A percentile compares a stretch with the other conserved stretches of the same genome.
Conservation (phyloP, 257 asterid genomes). For the Solanum dulcamara region DNA sequence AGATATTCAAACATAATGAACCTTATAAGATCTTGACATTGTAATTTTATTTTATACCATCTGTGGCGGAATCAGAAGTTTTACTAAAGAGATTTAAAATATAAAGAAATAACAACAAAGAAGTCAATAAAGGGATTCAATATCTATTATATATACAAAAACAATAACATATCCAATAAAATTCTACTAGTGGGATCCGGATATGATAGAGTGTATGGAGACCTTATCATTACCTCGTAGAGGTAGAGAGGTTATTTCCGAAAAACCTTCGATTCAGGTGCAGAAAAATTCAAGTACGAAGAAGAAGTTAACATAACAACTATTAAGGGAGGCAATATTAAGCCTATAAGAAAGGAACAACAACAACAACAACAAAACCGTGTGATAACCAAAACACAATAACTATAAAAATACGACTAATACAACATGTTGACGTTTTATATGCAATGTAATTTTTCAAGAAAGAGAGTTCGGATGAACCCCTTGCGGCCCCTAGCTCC, state of each 20-base stretch:
- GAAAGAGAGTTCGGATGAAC: neutral
- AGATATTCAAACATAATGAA: neutral
- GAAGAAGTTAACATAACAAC: neutral
- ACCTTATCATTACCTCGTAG: neutral
- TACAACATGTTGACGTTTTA: neutral
- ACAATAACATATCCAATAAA: no score
- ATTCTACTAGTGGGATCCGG: accelerated
- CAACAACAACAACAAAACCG: neutral
- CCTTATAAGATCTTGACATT: neutral
- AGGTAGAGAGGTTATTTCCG: neutral
- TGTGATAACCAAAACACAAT: neutral
- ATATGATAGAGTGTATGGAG: neutral
- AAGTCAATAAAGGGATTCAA: neutral
- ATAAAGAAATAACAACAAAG: neutral
- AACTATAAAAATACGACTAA: neutral
- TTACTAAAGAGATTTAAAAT: neutral
- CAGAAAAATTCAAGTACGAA: neutral
- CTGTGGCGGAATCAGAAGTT: neutral
- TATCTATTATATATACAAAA: neutral
- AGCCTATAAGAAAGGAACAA: neutral
- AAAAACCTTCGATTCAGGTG: neutral
- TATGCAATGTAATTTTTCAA: neutral
- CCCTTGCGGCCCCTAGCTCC: neutral
- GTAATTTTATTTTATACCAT: neutral
- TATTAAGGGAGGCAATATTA: no score